Base-by-base conservation (phyloP, 768 basidiomycete species). In the Naganishia antarctica region DNA sequence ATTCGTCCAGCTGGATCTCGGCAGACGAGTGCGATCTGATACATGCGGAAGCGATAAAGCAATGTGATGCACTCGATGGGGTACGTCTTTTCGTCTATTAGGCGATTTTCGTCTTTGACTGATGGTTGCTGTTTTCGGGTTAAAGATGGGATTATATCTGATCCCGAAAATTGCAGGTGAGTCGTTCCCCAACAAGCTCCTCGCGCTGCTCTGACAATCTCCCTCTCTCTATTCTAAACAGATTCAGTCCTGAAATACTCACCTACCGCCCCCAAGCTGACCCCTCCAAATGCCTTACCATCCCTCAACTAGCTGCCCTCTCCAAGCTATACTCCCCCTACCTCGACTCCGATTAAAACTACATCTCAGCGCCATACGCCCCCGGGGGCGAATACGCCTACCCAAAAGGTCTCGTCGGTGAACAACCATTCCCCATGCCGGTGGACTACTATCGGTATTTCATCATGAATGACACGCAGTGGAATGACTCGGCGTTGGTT, bases 51-150 rank as follows among this genome's bases (percentile, higher is more conserved):
- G 72, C 76, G 11, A 62, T 78, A 51, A 66, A 68, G 29, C 77
- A 78, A 61, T 78, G 77, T 53, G 77, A 78, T 51, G 68, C 34
- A 3, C 46, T 76, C 23, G 77, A 78, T 61, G 77, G 77, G 15
- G 53, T 57, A 21, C 37, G 53, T 57, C n/a, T 21, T 16, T n/a
- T n/a, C n/a, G n/a, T n/a, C n/a, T n/a, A n/a, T n/a, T n/a, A n/a
- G n/a, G n/a, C n/a, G n/a, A n/a, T n/a, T n/a, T n/a, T n/a, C n/a
- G n/a, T n/a, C n/a, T n/a, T n/a, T n/a, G n/a, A n/a, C n/a, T n/a
- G n/a, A n/a, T n/a, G n/a, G n/a, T n/a, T n/a, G 9, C 43, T 9
- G 43, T 44, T 15, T 37, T 7, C 34, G n/a, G 43, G 11, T 44
- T 6, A n/a, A 11, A 9, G 43, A 44, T 18, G 18, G 43, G n/a